Evolutionary conservation across 1,284 basidiomycete species (phyloP), one percentile per base, ranked within the genome.

Genomic region (Ustilago curta): DNA sequence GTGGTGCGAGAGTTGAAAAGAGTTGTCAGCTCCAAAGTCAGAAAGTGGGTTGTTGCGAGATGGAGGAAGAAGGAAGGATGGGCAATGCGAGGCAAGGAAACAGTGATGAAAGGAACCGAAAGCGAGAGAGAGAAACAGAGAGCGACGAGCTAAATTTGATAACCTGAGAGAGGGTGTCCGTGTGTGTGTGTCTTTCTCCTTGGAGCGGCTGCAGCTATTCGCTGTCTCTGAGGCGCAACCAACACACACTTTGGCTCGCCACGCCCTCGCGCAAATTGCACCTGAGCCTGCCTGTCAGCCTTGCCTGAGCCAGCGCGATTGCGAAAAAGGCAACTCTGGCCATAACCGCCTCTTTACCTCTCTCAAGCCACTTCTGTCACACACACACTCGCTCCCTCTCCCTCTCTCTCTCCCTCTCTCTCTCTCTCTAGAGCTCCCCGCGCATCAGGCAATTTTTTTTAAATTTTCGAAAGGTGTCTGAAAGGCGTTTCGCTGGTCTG

Each of bases 221-320:
- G 27, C n/a, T 49, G 48, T 31, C 25, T 19, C 16, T 8, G 18
- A 32, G 16, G 32, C n/a, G n/a, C 23, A 35, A 51, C 29, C 40
- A 51, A 50, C 40, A 43, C 51, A 27, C 51, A n/a, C n/a, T n/a
- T n/a, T 39, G n/a, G 21, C 12, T 11, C 16, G 16, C 45, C 27
- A 14, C 45, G 45, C 45, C 29, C 37, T 27, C 37, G 47, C 40
- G 39, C 19, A 35, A 35, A 32, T 39, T 43, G 35, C 27, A 27
- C 14, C 32, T 3, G 42, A 8, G 27, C 16, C 23, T 31, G 51
- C 42, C 53, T 48, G 44, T 32, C 54, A 39, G 55, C 37, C 35
- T n/a, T n/a, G n/a, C n/a, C n/a, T n/a, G n/a, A 42, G 56, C 56
- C 56, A 42, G 56, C 56, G 35, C 54, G 42, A 54, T 25, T 19